A percentile compares a stretch with the other conserved stretches of the same genome.
phyloP scores from a whole-genome alignment of 495 filamentous ascomycete genomes.

The Elaphomyces granulatus region DNA sequence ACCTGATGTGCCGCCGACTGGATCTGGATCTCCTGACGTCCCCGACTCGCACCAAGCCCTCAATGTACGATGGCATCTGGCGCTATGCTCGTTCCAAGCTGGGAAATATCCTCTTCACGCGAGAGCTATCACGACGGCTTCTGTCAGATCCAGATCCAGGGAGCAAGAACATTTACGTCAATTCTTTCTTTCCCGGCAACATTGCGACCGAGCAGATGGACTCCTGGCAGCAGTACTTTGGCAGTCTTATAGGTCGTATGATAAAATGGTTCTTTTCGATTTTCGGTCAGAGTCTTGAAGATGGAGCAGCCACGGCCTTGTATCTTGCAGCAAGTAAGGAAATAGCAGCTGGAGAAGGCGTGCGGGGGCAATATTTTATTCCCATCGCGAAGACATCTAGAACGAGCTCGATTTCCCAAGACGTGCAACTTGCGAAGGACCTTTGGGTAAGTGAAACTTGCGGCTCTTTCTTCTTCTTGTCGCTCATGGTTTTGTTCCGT shows the following conservation, averaged over 20 bases:
- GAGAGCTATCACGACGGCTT: constrained; percentile 18
- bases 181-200: constrained; percentile 28
- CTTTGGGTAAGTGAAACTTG: constrained; percentile 19
- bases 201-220: constrained; percentile 24
- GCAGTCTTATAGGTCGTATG: constrained; percentile 6
- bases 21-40: constrained; percentile 16
- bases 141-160: constrained; percentile 6
- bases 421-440: constrained; percentile 14
- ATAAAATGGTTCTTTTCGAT: constrained; percentile 2
- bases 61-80: constrained; percentile 12
- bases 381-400: constrained; percentile 17
- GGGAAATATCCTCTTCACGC: constrained; percentile 29
- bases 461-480: too few relatives aligned
- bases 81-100: constrained; percentile 31
- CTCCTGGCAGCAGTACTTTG: constrained; percentile 20
- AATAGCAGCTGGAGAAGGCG: constrained; percentile 5
- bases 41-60: constrained; percentile 9
- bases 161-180: constrained; percentile 20
- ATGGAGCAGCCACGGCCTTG: constrained; percentile 26
- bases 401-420: constrained; percentile 11
- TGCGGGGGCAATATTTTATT: constrained; percentile 21
- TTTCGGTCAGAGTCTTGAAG: constrained; percentile 19
- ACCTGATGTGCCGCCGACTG: constrained; percentile 14
- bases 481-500: too few relatives aligned
- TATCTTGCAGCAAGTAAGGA: constrained; percentile 18